phyloP scores from a whole-genome alignment of 2,329 filamentous ascomycete species.

The Beauveria medogensis region DNA sequence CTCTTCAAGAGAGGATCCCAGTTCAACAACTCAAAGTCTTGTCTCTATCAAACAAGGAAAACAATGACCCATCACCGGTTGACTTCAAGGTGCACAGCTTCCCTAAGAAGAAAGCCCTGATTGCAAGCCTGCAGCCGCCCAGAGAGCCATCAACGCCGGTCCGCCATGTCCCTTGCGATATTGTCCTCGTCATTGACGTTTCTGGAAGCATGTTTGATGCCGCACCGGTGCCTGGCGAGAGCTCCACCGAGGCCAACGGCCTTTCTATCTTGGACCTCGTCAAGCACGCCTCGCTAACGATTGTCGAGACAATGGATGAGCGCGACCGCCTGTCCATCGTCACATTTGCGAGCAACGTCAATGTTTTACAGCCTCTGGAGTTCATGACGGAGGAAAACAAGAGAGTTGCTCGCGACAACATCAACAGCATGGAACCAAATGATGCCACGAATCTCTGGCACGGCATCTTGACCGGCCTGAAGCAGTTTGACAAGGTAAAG shows the following conservation, averaged over 20 bases:
- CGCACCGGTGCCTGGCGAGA: slow-evolving; percentile 40
- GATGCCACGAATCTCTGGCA: slow-evolving; percentile 49
- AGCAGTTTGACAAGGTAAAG: slow-evolving; percentile 32
- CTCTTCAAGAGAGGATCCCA: background rate
- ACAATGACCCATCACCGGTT: background rate
- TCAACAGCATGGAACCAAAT: slow-evolving; percentile 32
- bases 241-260: slow-evolving; percentile 38
- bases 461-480: slow-evolving; percentile 43
- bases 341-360: slow-evolving; percentile 37
- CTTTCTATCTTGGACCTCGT: slow-evolving; percentile 50
- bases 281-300: slow-evolving; percentile 51
- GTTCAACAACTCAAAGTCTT: background rate
- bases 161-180: slow-evolving; percentile 45
- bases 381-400: slow-evolving; percentile 42
- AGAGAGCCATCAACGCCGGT: slow-evolving; percentile 21
- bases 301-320: slow-evolving; percentile 47
- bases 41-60: background rate
- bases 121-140: slow-evolving; percentile 41
- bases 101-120: slow-evolving; percentile 20
- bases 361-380: slow-evolving; percentile 36
- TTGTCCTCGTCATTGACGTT: slow-evolving; percentile 54
- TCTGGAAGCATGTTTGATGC: slow-evolving; percentile 46
- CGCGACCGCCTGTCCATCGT: slow-evolving; percentile 50
- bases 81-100: background rate
- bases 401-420: slow-evolving; percentile 27